phyloP scores from a whole-genome alignment of 2,329 filamentous ascomycete species.

The Stemphylium lycopersici region DNA sequence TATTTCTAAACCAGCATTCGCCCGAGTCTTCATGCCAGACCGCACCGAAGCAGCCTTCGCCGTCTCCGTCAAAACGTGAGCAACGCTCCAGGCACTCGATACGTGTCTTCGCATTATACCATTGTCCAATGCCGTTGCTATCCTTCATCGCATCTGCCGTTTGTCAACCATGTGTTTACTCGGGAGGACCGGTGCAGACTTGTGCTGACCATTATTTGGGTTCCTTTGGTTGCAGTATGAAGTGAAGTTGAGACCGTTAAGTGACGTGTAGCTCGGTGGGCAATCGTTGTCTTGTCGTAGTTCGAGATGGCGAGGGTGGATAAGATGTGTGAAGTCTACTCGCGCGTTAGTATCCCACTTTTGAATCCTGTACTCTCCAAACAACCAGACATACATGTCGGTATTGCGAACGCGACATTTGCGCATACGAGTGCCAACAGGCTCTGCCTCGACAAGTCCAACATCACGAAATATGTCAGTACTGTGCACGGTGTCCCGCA shows the following conservation, averaged over 20 bases:
- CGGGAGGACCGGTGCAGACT: background rate
- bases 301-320: constrained; percentile 18
- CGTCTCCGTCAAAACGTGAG: constrained; percentile 37
- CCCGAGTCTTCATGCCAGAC: constrained; percentile 27
- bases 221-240: constrained; percentile 39
- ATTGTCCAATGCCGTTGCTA: background rate
- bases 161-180: constrained; percentile 6
- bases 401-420: constrained; percentile 30
- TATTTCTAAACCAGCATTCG: constrained; percentile 40
- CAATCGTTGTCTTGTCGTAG: constrained; percentile 26
- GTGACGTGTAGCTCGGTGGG: constrained; percentile 28
- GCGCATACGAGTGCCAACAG: constrained; percentile 30
- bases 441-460: constrained; percentile 11
- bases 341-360: constrained; percentile 12
- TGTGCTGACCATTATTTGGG: constrained; percentile 31
- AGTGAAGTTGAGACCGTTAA: constrained; percentile 41
- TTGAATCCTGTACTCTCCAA: background rate
- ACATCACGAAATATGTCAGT: constrained; percentile 2
- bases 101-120: constrained; percentile 25
- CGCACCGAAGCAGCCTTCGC: constrained; percentile 41
- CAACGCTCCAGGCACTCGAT: constrained; percentile 41
- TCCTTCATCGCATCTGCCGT: constrained; percentile 23
- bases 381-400: constrained; percentile 24
- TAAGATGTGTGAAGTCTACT: constrained; percentile 25
- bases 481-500: background rate